Evolutionary conservation across 2,329 filamentous ascomycete genomes (phyloP), one percentile per base, ranked within the genome.

Genomic region (Penicillium sp.): DNA sequence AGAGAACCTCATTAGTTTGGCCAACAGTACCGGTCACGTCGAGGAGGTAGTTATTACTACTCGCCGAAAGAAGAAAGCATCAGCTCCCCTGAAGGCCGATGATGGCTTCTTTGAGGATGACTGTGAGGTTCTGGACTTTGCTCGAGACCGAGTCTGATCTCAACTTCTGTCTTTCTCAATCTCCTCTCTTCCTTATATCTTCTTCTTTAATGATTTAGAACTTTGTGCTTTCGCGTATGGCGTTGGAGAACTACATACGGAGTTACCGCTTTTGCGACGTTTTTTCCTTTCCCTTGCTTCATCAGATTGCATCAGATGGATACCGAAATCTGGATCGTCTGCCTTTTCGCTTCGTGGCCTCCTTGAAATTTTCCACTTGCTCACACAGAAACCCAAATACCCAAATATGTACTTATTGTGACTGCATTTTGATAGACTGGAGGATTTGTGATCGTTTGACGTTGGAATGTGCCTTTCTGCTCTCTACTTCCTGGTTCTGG

Each of bases 31-130:
- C 26, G 78, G 80, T 58, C 84, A 88, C 60, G 82, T 88, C 50
- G 89, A 91, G 75, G 87, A 93, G 73, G 89, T 95, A 58, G 88
- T 96, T 44, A 87, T 93, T 19, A 96, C 90, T 16, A 93, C 91
- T 2, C 83, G 91, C 59, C 82, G 90, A 52, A 85, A 90, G 57
- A 84, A 85, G 66, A 85, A 82, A 41, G 61, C 66, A 44, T 60
- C 66, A 21, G 63, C 63, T 44, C 62, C 65, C 0, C 59, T 65
- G 46, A 73, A 71, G 47, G 72, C 76, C 11, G 86, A 87, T 45
- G 89, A 90, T 56, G 84, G 85, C 53, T 96, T 96, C 74, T 96
- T 96, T 68, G 92, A 96, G 75, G 91, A 96, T 71, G 92, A 96
- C 70, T 95, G 90, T 65, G 91, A 96, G 72, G 90, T 96, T 56